Base-by-base conservation (phyloP, 1,284 basidiomycete species). In the Pyrrhoderma noxium region DNA sequence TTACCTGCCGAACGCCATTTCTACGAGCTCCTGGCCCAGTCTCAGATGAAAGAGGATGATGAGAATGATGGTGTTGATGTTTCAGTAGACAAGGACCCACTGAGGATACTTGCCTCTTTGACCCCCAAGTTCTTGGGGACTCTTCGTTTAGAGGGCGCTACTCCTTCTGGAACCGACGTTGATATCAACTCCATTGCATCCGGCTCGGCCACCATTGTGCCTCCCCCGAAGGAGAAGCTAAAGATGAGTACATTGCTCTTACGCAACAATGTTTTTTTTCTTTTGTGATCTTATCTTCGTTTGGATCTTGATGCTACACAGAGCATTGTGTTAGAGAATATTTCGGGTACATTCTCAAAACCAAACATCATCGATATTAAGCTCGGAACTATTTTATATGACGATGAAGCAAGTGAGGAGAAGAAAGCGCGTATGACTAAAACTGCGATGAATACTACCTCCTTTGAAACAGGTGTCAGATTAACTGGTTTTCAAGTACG, bases 361-460 rank as follows among this genome's bases (percentile, higher is more conserved):
- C 93, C 94, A 2, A 92, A 88, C 60, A 81, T 96, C 48, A 72
- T 96, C 21, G 95, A 98, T 64, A 74, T 93, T 65, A 98, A 97
- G 67, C 83, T 98, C 18, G 94, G 94, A 0, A 93, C 87, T 0
- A 74, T 88, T 7, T 75, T 97, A 3, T 88, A 89, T 60, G 87
- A 89, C 51, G 74, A 81, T 23, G 68, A 68, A 18, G 85, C 91
- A 2, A 69, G 75, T 0, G 76, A 77, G 1, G 90, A 90, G 58
- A 98, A 98, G 70, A 74, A 77, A 52, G 75, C 69, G 47, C 76
- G 89, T 31, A 94, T 95, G 93, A 71, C 78, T 51, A 75, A 80
- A 61, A 75, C 76, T 2, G 89, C 92, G 1, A 69, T 68, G 34
- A 69, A 74, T 19, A 87, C 89, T 1, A 97, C 94, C 0, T 85